Evolutionary conservation across 2,329 filamentous ascomycete species (phyloP), one percentile per base, ranked within the genome.

Genomic region (Penicillium sp.): DNA sequence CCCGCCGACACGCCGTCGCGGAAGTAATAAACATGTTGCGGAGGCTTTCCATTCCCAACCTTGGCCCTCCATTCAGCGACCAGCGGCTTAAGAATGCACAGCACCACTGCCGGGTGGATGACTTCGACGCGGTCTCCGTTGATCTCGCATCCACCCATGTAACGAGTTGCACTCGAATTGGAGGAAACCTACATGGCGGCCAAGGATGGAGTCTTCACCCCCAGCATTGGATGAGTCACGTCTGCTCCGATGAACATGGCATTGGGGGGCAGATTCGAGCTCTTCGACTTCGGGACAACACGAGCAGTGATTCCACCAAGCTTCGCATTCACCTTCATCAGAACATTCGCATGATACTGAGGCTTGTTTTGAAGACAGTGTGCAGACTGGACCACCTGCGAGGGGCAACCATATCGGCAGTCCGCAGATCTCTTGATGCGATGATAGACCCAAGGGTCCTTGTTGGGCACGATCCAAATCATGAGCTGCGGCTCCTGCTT

Each of bases 251-350:
- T 86, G 40, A 96, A 83, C 79, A 95, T 86, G 0, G 89, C 93
- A 0, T 55, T 60, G 40, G 68, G 63, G 41, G 69, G 63, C 18
- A 70, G 37, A 11, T 70, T 62, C 61, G 69, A 43, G 55, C 65
- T 31, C 63, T 65, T 37, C 67, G 76, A 44, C 74, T 64, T 66
- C 2, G 72, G 64, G n/a, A 76, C 60, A 2, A 75, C 76, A 42
- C 75, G 70, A 52, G 73, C 84, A 1, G 89, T 96, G 0, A 82
- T 80, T 5, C 93, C 93, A 12, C 93, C 93, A 2, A 99, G 80
- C 75, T 99, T 99, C 3, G 89, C 87, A 61, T 99, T 97, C 57
- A 99, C 83, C 75, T 99, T 99, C 89, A 99, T 93, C 56, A 84
- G 81, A 0, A 99, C 89, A 54, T 99, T 99, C 1, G 88, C 93